Evolutionary conservation across 2,329 filamentous ascomycete genomes (phyloP).

Genomic region (Aspergillus intermedius): DNA sequence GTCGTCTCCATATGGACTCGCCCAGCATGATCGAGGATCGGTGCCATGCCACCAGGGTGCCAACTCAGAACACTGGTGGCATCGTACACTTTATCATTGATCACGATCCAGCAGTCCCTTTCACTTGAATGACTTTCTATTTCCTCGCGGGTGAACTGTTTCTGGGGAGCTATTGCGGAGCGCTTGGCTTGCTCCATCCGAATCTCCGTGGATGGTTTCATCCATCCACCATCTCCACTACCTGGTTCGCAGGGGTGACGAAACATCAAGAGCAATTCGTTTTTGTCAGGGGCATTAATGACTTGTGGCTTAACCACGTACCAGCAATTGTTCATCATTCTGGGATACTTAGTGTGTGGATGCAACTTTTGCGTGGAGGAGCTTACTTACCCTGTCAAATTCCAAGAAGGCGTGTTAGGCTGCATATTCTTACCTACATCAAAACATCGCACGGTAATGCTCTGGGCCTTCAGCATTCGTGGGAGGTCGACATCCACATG

Average conservation of each 20-base stretch:
- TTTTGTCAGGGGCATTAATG: slow-evolving; percentile 24
- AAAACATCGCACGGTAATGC: slow-evolving; percentile 43
- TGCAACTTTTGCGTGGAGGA: slow-evolving; percentile 12
- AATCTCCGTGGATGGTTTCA: slow-evolving; percentile 43
- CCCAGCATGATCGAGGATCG: slow-evolving; percentile 46
- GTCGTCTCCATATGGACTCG: slow-evolving; percentile 45
- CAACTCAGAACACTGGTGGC: slow-evolving; percentile 42
- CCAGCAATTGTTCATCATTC: slow-evolving; percentile 53
- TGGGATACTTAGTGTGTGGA: not conserved
- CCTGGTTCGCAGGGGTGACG: slow-evolving; percentile 43
- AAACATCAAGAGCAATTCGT: slow-evolving; percentile 34
- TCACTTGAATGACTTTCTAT: slow-evolving; percentile 47
- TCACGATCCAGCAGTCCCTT: slow-evolving; percentile 49
- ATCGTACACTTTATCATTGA: slow-evolving; percentile 49
- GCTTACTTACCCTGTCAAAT: slow-evolving; percentile 37
- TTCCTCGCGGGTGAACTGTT: slow-evolving; percentile 49
- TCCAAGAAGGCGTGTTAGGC: slow-evolving; percentile 42
- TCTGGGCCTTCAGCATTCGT: slow-evolving; percentile 38
- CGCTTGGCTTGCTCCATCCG: slow-evolving; percentile 42
- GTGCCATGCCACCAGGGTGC: slow-evolving; percentile 46
- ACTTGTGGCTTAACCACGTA: slow-evolving; percentile 42
- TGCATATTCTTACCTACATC: slow-evolving; percentile 49
- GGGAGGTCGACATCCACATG: slow-evolving; percentile 44
- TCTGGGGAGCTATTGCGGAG: slow-evolving; percentile 40
- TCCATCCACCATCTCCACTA: slow-evolving; percentile 44